Base-by-base conservation (phyloP, 495 filamentous ascomycete genomes). In the Penicillium malachiteum region DNA sequence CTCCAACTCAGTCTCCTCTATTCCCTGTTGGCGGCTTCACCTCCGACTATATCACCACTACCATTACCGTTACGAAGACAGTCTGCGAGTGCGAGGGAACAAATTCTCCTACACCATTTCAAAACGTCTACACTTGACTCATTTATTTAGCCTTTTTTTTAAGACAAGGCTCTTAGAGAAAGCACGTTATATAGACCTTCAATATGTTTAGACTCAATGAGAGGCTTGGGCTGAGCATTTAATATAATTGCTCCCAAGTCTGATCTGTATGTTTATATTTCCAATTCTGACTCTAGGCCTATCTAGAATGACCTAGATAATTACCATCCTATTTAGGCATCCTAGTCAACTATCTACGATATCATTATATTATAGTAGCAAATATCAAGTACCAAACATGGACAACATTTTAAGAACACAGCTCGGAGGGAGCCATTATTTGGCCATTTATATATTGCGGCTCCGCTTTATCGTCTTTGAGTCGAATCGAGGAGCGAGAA, bases 261-360 rank as follows among this genome's bases (percentile, higher is more conserved):
- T 60, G 55, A 57, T 54, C 49, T 63, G 52, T 54, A 57, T 72
- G 72, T 75, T 72, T 64, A 71, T 68, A 72, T 52, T 42, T 71
- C n/a, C n/a, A 72, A 72, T 72, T 68, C 38, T 73, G 71, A 72
- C 72, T 68, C 63, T 70, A 71, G 58, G 58, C 61, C 66, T 61
- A 56, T 60, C 45, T 54, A 42, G 55, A 49, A 55, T 44, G 40
- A 42, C 12, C 13, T n/a, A n/a, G n/a, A n/a, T n/a, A n/a, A n/a
- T n/a, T n/a, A n/a, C n/a, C n/a, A n/a, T n/a, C n/a, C n/a, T n/a
- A n/a, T n/a, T n/a, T n/a, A n/a, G n/a, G n/a, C n/a, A n/a, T n/a
- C n/a, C n/a, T n/a, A n/a, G n/a, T 47, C 17, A 6, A 11, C 42
- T 50, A 40, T 52, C 39, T 52, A 26, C 38, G 38, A 34, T 38